Conservation (phyloP, 768 basidiomycete species). For the Gyrodon lividus region DNA sequence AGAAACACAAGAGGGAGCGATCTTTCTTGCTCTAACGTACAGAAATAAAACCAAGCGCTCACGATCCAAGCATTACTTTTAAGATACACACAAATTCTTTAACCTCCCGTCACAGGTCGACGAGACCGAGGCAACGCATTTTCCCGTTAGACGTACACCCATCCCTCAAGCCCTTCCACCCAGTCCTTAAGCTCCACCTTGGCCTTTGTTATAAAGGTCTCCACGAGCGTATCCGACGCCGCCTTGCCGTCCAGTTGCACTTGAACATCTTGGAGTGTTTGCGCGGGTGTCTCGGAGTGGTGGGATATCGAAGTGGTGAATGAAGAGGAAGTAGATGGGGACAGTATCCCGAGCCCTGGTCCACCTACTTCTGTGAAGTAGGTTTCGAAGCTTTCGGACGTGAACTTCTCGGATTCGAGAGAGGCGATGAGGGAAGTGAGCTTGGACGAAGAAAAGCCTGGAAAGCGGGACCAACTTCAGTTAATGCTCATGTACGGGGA, state of each 20-base stretch:
- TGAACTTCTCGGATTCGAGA: slow-evolving; percentile 39
- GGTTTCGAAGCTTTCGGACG: slow-evolving; percentile 38
- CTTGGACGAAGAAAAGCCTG: slow-evolving; percentile 67
- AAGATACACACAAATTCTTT: background rate
- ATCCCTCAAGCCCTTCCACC: slow-evolving; percentile 37
- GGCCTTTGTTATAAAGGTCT: slow-evolving; percentile 28
- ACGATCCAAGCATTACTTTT: background rate
- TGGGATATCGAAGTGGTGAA: slow-evolving; percentile 24
- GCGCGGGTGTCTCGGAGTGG: slow-evolving; percentile 17
- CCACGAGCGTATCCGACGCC: slow-evolving; percentile 11
- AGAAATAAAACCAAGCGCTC: background rate
- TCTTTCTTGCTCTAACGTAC: background rate
- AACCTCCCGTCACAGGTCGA: background rate
- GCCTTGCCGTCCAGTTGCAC: background rate
- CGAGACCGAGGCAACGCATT: background rate
- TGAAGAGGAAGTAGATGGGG: slow-evolving; percentile 39
- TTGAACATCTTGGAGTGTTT: no score
- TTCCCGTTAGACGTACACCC: slow-evolving; percentile 37
- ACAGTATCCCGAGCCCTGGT: slow-evolving; percentile 84
- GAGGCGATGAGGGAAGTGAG: slow-evolving; percentile 58
- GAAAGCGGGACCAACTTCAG: background rate
- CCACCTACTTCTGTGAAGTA: slow-evolving; percentile 95
- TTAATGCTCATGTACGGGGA: background rate
- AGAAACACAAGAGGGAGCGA: background rate
- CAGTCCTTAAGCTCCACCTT: slow-evolving; percentile 33